Evolutionary conservation across 2,329 filamentous ascomycete species (phyloP).

Genomic region (Xylaria arbuscula): DNA sequence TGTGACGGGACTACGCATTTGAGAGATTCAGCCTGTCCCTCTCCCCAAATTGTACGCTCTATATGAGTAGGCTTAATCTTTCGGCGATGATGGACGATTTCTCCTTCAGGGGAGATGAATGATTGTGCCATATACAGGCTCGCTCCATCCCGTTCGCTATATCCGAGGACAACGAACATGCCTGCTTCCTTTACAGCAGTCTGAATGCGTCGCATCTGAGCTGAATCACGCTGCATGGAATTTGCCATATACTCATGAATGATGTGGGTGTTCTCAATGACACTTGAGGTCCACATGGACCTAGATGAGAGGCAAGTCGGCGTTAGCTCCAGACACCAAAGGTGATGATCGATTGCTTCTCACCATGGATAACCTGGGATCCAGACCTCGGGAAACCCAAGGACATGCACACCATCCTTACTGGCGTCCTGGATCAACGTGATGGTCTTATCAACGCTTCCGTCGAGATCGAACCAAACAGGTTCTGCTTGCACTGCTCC

Average conservation of each 20-base stretch:
- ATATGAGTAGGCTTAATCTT: constrained; percentile 65
- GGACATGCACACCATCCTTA: constrained; percentile 63
- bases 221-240: constrained; percentile 52
- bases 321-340: constrained; percentile 40
- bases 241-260: constrained; percentile 52
- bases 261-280: constrained; percentile 56
- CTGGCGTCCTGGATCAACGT: constrained; percentile 67
- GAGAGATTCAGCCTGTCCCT: constrained; percentile 67
- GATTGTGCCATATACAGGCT: constrained; percentile 62
- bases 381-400: constrained; percentile 67
- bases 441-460: constrained; percentile 66
- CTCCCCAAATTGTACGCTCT: constrained; percentile 63
- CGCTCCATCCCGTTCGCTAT: constrained; percentile 59
- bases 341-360: constrained; percentile 38
- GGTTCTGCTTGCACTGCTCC: constrained; percentile 69
- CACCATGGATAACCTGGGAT: constrained; percentile 66
- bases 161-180: constrained; percentile 61
- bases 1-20: constrained; percentile 61
- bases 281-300: constrained; percentile 54
- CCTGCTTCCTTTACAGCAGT: constrained; percentile 55
- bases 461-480: constrained; percentile 68
- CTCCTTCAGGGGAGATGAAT: constrained; percentile 61
- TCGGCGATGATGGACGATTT: constrained; percentile 59
- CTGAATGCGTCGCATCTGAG: constrained; percentile 57
- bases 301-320: constrained; percentile 44